phyloP scores from a whole-genome alignment of 768 basidiomycete genomes.

The Pleurotus giganteus region DNA sequence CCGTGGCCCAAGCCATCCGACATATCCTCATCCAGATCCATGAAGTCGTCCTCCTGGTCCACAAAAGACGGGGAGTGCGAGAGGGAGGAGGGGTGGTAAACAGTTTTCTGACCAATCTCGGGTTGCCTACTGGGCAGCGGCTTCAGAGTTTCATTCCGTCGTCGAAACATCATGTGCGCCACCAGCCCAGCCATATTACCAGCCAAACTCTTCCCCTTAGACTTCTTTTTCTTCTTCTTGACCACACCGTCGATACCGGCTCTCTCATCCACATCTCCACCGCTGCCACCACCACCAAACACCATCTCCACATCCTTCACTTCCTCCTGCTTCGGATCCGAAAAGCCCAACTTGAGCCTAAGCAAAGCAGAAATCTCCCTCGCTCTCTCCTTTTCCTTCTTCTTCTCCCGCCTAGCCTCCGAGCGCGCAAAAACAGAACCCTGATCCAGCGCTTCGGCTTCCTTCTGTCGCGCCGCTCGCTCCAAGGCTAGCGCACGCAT shows the following conservation, averaged over 20 bases:
- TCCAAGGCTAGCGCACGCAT: conserved; percentile 32
- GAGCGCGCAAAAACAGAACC: conserved; percentile 35
- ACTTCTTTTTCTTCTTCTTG: conserved; percentile 5
- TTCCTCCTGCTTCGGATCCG: not conserved
- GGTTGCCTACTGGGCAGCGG: conserved; percentile 5
- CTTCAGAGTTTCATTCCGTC: conserved; percentile 8
- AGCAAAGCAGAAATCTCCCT: conserved; percentile 57
- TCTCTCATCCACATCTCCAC: not conserved
- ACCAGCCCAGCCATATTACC: conserved; percentile 17
- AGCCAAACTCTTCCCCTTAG: conserved; percentile 11
- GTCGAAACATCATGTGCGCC: conserved; percentile 19
- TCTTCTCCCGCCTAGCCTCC: conserved; percentile 43
- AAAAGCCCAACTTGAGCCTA: conserved; percentile 45
- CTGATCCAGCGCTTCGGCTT: conserved; percentile 28
- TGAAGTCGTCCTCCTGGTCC: not conserved
- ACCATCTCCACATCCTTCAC: not conserved
- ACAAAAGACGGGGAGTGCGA: not conserved
- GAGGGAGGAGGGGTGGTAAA: not conserved
- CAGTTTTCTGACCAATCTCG: not conserved
- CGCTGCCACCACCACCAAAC: too few relatives aligned
- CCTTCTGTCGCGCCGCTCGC: conserved; percentile 26
- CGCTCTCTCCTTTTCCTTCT: conserved; percentile 51
- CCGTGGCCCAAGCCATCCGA: not conserved
- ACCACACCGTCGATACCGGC: not conserved
- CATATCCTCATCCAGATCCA: too few relatives aligned